Base-by-base conservation (phyloP, 257 asterid species). In the Nicotiana attenuata region DNA sequence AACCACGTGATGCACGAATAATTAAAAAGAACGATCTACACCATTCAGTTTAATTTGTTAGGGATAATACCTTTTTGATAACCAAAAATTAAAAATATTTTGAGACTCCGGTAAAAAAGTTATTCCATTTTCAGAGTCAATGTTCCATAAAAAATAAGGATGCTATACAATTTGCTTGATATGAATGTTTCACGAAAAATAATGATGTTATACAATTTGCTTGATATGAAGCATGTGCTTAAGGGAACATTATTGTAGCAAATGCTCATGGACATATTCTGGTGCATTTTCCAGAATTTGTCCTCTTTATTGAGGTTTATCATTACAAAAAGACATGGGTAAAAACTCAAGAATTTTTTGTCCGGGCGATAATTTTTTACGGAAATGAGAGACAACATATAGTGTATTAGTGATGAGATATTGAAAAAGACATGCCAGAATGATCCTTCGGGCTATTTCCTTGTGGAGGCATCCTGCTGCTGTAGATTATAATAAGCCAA, bases 361-460 rank as follows among this genome's bases (percentile, higher is more conserved):
- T 92, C 71, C 91, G 98, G 98, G 79, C 89, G 87, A 79, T 97
- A 92, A 80, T 88, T 88, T 83, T 85, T 96, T 89, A 94, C 93
- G 13, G 97, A 92, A 84, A 87, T 89, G 71, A 89, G 87, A 87
- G 97, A 94, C 90, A 91, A 85, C 81, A 96, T 94, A 84, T 89
- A 89, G 84, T 92, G 97, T 80, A 80, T 89, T 89, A 91, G 92
- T 3, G 98, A 96, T 87, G 93, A 92, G 84, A 89, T 92, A 82
- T 90, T 94, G 98, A 88, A 81, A 79, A 92, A 84, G 86, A 92
- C 92, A 0, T 94, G 89, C 64, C 81, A 81, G 82, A 77, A 82
- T 73, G 90, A 93, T 85, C 91, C 97, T 77, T 92, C 99, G 4
- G 98, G 98, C 81, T 94, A 92, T 87, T 94, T 96, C 88, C 90